Evolutionary conservation across 1,284 basidiomycete genomes (phyloP).

Genomic region (Laetiporus sulphureus): DNA sequence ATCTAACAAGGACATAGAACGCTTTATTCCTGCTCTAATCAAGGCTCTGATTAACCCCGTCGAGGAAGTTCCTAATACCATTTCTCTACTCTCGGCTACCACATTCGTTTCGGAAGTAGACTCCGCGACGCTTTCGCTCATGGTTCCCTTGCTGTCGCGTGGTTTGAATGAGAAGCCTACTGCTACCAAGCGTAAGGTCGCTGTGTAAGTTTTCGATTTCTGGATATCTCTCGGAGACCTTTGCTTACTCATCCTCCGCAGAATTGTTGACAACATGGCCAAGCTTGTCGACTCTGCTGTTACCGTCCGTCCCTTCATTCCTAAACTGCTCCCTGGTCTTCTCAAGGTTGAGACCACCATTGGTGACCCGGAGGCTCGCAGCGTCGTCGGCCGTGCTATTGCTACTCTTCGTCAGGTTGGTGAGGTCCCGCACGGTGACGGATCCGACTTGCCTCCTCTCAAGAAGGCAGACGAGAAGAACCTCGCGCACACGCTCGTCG

Average conservation of each 20-base stretch:
- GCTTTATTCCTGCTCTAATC: slow-evolving; percentile 96
- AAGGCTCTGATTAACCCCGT: slow-evolving; percentile 98
- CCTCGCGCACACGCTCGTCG: slow-evolving; percentile 59
- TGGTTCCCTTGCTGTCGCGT: slow-evolving; percentile 96
- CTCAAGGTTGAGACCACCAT: slow-evolving; percentile 91
- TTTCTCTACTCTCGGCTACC: slow-evolving; percentile 95
- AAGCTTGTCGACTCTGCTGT: slow-evolving; percentile 95
- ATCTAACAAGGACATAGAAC: slow-evolving; percentile 99
- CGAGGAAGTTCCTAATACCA: slow-evolving; percentile 97
- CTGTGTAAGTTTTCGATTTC: slow-evolving; percentile 58
- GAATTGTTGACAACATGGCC: slow-evolving; percentile 97
- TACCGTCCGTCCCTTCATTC: slow-evolving; percentile 95
- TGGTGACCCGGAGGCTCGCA: slow-evolving; percentile 93
- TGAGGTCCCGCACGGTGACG: slow-evolving; percentile 81
- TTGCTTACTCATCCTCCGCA: slow-evolving; percentile 24
- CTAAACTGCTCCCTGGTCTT: slow-evolving; percentile 90
- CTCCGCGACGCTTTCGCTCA: slow-evolving; percentile 96
- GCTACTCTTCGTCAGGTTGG: slow-evolving; percentile 91
- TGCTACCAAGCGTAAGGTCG: slow-evolving; percentile 94
- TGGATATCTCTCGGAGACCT: slow-evolving; percentile 10
- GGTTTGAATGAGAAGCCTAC: slow-evolving; percentile 95
- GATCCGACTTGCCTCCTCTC: slow-evolving; percentile 82
- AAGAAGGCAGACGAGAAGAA: slow-evolving; percentile 67
- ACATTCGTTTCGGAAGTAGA: slow-evolving; percentile 99
- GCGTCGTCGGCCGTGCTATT: slow-evolving; percentile 85